Conservation (phyloP, 2,329 filamentous ascomycete genomes). For the Helminthosporium solani region DNA sequence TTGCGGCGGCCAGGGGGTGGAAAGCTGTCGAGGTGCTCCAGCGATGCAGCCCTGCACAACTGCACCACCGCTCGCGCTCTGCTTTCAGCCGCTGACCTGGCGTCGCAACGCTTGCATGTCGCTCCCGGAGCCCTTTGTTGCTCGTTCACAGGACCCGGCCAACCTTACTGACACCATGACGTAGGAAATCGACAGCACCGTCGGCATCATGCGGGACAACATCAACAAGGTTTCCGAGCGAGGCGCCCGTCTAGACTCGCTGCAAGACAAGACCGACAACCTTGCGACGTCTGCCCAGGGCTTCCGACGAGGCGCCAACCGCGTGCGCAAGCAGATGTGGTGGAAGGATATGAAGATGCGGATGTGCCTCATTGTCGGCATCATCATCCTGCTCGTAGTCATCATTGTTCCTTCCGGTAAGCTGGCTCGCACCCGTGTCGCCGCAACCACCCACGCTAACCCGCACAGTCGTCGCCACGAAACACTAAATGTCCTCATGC, state of each 20-base stretch:
- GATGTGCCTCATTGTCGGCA: constrained; percentile 88
- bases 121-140: background rate
- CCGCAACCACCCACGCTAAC: background rate
- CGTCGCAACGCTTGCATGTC: background rate
- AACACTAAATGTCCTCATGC: constrained; percentile 20
- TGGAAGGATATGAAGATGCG: constrained; percentile 99
- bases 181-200: constrained; percentile 96
- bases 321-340: constrained; percentile 95
- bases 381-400: constrained; percentile 87
- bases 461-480: constrained; percentile 32
- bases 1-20: background rate
- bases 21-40: constrained; percentile 12
- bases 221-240: constrained; percentile 95
- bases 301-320: constrained; percentile 94
- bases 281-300: constrained; percentile 89
- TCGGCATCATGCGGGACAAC: constrained; percentile 94
- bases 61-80: background rate
- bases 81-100: background rate
- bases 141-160: background rate
- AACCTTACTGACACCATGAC: constrained; percentile 13
- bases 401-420: constrained; percentile 92
- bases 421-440: constrained; percentile 31
- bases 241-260: constrained; percentile 81
- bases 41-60: too few species aligned
- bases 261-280: constrained; percentile 93